These are phyloP conservation scores for Rosa chinensis DNA, from an alignment of 306 rosid species.

Conservation along the genomic window DNA sequence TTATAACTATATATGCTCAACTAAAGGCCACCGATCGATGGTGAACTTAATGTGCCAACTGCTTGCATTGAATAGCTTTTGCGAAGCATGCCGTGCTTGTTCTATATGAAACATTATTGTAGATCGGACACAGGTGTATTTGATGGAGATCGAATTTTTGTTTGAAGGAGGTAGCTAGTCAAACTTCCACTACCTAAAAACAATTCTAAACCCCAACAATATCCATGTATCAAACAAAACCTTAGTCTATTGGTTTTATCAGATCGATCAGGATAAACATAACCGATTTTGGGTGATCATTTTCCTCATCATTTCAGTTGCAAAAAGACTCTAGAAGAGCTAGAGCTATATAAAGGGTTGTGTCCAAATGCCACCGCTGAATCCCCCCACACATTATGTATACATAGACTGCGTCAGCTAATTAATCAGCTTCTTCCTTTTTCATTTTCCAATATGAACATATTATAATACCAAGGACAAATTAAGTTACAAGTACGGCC, in stretches of 20 bases:
- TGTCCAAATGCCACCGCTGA: conserved; percentile 21
- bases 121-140: no score
- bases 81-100: background rate
- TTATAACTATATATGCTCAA: background rate
- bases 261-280: no score
- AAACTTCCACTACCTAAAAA: no score
- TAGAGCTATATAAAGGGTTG: background rate
- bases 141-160: no score
- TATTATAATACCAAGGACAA: background rate
- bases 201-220: no score
- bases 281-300: no score
- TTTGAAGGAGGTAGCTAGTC: no score
- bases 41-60: background rate
- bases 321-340: background rate
- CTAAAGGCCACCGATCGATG: background rate
- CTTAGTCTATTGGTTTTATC: no score
- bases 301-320: background rate
- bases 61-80: background rate
- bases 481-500: background rate
- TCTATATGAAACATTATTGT: no score
- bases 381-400: background rate
- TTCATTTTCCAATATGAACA: background rate
- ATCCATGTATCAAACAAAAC: no score
- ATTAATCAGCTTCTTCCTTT: background rate
- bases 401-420: background rate